Percentiles rank a stretch among this genome's conserved stretches.
Evolutionary conservation across 2,329 filamentous ascomycete species (phyloP).

Genomic region (Purpureocillium lavendulum): DNA sequence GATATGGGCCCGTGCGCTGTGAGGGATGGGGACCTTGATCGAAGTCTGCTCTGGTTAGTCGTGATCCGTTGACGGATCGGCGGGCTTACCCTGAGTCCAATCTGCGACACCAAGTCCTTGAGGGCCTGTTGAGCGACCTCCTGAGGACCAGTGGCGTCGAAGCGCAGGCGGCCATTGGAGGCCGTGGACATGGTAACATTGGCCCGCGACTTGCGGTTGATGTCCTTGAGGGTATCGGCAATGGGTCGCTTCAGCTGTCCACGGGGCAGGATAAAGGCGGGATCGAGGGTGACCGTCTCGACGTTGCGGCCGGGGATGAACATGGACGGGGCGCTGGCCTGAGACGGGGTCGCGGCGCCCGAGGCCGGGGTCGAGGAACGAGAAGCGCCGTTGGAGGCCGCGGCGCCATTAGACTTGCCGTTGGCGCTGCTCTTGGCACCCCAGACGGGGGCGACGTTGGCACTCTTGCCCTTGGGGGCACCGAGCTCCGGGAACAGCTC

Average conservation of each 20-base stretch:
- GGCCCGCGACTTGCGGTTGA: slow-evolving; percentile 87
- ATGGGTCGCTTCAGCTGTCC: slow-evolving; percentile 77
- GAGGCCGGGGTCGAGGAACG: slow-evolving; percentile 56
- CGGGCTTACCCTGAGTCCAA: slow-evolving; percentile 68
- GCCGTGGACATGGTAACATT: slow-evolving; percentile 69
- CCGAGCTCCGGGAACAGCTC: slow-evolving; percentile 93
- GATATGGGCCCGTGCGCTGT: slow-evolving; percentile 77
- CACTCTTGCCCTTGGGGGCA: slow-evolving; percentile 56
- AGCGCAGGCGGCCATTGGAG: slow-evolving; percentile 65
- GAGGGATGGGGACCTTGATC: slow-evolving; percentile 73
- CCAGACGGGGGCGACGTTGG: slow-evolving; percentile 67
- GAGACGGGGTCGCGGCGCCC: slow-evolving; percentile 36
- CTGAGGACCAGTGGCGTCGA: slow-evolving; percentile 77
- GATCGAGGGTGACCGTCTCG: slow-evolving; percentile 66
- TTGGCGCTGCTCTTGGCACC: slow-evolving; percentile 56
- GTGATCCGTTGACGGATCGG: too few species aligned
- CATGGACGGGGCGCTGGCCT: slow-evolving; percentile 40
- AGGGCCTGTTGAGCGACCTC: slow-evolving; percentile 81
- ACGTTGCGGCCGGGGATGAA: slow-evolving; percentile 75
- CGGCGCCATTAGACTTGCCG: slow-evolving; percentile 45
- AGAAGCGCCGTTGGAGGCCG: slow-evolving; percentile 46
- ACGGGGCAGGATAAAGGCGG: slow-evolving; percentile 68
- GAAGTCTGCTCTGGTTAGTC: slow-evolving; percentile 27
- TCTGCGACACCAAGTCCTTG: slow-evolving; percentile 79
- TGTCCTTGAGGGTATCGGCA: slow-evolving; percentile 77